Evolutionary conservation across 2,329 filamentous ascomycete genomes (phyloP), one percentile per base, ranked within the genome.

Genomic region (Hypoxylon sp.): DNA sequence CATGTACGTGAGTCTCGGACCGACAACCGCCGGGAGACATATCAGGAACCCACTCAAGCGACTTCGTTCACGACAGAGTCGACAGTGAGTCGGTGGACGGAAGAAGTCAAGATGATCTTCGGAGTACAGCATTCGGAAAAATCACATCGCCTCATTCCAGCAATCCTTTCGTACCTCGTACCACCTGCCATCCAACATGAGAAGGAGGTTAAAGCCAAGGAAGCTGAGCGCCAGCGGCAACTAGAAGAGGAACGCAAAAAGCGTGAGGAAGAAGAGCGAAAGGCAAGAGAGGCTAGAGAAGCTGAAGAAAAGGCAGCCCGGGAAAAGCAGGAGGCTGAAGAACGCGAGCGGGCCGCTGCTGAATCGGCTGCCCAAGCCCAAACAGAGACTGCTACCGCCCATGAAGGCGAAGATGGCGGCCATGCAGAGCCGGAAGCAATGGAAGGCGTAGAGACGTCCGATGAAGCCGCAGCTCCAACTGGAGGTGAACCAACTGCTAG

Each of bases 41-140:
- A 82, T 70, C 81, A 86, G 74, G 91, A 93, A 63, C 91, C 91
- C 11, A 84, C 88, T n/a, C 91, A 92, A 73, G 91, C 93, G 11
- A 90, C 94, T 26, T 84, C 89, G 2, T 98, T 98, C 78, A 83
- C 86, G 19, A 85, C 93, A 8, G 88, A 89, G 39, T 85, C 88
- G 8, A 98, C 96, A 0, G 84, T 87, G 61, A 86, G 87, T 58
- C 91, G 96, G 68, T 99, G 97, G 91, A 89, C 92, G 76, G 94
- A 98, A 76, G 97, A 98, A 79, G 91, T 94, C 8, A 90, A 91
- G 70, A 90, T 99, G 79, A 86, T 98, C 0, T 98, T 96, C 79
- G 92, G 92, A 26, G 81, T 84, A 22, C 85, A 82, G 53, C 87
- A 91, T 57, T 78, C 87, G 3, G 94, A 97, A 53, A 92, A 92